Evolutionary conservation across 148 eudicot genomes (phyloP).

Genomic region (Amaranthus palmeri): DNA sequence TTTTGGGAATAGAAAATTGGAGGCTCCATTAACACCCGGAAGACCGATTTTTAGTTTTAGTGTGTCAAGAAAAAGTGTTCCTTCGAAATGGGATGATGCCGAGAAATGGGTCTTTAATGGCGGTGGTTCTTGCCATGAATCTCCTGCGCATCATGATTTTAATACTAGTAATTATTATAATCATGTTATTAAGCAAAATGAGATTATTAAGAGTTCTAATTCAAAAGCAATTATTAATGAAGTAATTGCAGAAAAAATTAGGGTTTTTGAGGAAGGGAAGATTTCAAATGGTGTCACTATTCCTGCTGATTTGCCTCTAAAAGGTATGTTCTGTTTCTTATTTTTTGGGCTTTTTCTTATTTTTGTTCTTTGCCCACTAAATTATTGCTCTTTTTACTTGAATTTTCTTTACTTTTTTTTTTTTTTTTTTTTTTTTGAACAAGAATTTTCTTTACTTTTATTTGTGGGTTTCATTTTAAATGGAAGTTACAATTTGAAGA

Average conservation of each 20-base stretch:
- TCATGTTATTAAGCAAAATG: slow-evolving; percentile 27
- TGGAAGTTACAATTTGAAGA: slow-evolving; percentile 3
- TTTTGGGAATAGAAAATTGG: slow-evolving; percentile 32
- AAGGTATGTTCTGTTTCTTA: slow-evolving; percentile 44
- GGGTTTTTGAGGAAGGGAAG: slow-evolving; percentile 35
- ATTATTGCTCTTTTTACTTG: background rate
- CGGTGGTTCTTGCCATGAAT: slow-evolving; percentile 43
- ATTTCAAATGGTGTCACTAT: slow-evolving; percentile 31
- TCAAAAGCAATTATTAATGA: slow-evolving; percentile 32
- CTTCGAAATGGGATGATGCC: slow-evolving; percentile 96
- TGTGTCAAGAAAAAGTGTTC: slow-evolving; percentile 51
- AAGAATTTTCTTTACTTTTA: slow-evolving; percentile 3
- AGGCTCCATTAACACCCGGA: slow-evolving; percentile 69
- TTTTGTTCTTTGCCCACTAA: background rate
- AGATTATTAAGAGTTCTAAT: slow-evolving; percentile 11
- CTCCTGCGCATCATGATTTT: slow-evolving; percentile 47
- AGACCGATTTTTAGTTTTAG: slow-evolving; percentile 78
- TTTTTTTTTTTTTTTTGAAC: background rate
- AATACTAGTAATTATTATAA: background rate
- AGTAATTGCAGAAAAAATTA: slow-evolving; percentile 51
- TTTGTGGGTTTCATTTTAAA: slow-evolving; percentile 2
- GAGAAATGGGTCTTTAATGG: slow-evolving; percentile 56
- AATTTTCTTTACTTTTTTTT: slow-evolving; percentile 2
- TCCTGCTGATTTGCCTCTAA: slow-evolving; percentile 52
- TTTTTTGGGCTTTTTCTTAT: slow-evolving; percentile 15